Evolutionary conservation across 2,329 filamentous ascomycete genomes (phyloP).

Genomic region (Acrocalymma vagum): DNA sequence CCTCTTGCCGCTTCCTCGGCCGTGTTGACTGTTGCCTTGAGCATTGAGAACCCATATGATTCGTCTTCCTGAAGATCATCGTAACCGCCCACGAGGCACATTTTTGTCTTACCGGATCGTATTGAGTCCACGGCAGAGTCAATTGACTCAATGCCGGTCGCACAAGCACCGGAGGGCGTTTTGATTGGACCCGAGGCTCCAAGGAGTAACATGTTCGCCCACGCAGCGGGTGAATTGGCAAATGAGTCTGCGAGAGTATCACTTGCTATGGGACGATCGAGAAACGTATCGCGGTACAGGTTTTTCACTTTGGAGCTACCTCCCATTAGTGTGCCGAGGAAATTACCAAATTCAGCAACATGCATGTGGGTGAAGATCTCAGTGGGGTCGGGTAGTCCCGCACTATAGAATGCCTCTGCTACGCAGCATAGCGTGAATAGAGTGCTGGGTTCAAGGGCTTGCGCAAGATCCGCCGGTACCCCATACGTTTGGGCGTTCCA

Average conservation of each 20-base stretch:
- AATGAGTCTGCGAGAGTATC: conserved; percentile 49
- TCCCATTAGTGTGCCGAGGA: conserved; percentile 43
- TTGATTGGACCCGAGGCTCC: conserved; percentile 43
- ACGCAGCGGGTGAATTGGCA: conserved; percentile 45
- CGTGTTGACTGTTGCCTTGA: conserved; percentile 48
- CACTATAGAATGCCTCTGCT: conserved; percentile 43
- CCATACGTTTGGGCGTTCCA: conserved; percentile 47
- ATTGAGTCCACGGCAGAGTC: conserved; percentile 47
- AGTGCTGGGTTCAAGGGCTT: conserved; percentile 2
- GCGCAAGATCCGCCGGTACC: conserved; percentile 43
- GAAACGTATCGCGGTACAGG: conserved; percentile 39
- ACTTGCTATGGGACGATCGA: conserved; percentile 39
- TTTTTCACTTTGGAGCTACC: conserved; percentile 33
- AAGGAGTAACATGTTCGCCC: conserved; percentile 53
- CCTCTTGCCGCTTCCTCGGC: conserved; percentile 30
- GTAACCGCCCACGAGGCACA: conserved; percentile 44
- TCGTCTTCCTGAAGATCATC: conserved; percentile 42
- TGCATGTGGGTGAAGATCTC: conserved; percentile 45
- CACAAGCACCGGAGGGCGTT: conserved; percentile 49
- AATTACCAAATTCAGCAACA: conserved; percentile 46
- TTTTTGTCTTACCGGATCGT: conserved; percentile 36
- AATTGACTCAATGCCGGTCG: conserved; percentile 48
- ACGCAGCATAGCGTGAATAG: conserved; percentile 9
- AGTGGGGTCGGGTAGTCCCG: conserved; percentile 45
- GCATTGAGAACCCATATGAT: conserved; percentile 36